These are phyloP conservation scores for Danielia oregonensis DNA, from an alignment of 805 yeast species.

Conservation along the genomic window DNA sequence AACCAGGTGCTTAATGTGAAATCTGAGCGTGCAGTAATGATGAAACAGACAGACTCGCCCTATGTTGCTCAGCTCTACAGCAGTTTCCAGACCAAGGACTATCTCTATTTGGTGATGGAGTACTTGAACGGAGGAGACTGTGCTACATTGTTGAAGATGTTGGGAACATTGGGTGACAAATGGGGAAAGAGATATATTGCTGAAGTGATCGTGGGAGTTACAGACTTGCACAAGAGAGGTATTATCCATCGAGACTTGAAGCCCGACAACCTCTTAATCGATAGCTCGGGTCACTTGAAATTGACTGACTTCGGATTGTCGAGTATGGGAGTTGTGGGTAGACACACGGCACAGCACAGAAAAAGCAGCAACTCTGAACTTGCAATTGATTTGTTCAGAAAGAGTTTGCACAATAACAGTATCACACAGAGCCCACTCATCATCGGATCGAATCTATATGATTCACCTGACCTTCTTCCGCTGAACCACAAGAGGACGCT, in stretches of 20 bases:
- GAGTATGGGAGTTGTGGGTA: constrained; percentile 79
- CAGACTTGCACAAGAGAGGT: constrained; percentile 82
- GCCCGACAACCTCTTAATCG: constrained; percentile 90
- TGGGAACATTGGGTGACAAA: constrained; percentile 78
- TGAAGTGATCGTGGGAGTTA: constrained; percentile 87
- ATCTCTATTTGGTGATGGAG: constrained; percentile 91
- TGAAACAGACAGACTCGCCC: constrained; percentile 91
- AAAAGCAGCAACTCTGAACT: constrained; percentile 42
- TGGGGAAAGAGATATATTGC: constrained; percentile 88
- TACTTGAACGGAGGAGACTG: constrained; percentile 94
- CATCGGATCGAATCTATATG: constrained; percentile 7
- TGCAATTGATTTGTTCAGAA: constrained; percentile 38
- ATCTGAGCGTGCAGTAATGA: constrained; percentile 96
- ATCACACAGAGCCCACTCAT: constrained; percentile 25
- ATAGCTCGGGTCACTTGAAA: constrained; percentile 82
- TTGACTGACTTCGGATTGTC: constrained; percentile 94
- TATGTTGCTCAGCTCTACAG: constrained; percentile 87
- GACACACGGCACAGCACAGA: constrained; percentile 53
- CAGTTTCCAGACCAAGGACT: constrained; percentile 85
- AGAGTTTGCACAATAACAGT: constrained; percentile 15
- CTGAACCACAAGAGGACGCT: constrained; percentile 30
- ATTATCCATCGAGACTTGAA: constrained; percentile 93
- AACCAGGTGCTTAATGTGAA: constrained; percentile 94
- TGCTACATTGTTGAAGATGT: constrained; percentile 75
- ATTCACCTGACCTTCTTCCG: constrained; percentile 15